phyloP scores from a whole-genome alignment of 139 green algal genomes.

The Edaphochlamys debaryana region DNA sequence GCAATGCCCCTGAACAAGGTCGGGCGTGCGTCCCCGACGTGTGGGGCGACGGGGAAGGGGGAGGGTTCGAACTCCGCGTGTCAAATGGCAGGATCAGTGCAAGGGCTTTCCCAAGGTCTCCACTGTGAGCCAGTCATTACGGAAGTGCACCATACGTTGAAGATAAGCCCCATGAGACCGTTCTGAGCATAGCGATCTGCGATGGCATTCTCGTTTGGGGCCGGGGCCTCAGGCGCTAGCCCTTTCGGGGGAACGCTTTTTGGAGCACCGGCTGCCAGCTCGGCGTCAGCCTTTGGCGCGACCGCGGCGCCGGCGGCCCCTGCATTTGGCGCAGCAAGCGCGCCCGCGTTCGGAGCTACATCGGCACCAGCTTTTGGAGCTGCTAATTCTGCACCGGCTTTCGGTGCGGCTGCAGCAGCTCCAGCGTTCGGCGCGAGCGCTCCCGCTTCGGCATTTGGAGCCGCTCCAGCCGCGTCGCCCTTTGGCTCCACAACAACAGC shows the following conservation, averaged over 20 bases:
- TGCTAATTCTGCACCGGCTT: neutral
- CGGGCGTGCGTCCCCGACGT: too few species aligned
- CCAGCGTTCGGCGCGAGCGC: neutral
- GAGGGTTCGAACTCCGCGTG: too few species aligned
- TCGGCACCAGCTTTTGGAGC: slow-evolving; percentile 27
- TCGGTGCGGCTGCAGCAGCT: slow-evolving; percentile 1
- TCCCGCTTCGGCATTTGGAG: slow-evolving; percentile 33
- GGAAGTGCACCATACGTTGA: too few species aligned
- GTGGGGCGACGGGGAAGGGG: too few species aligned
- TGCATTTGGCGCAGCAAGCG: neutral
- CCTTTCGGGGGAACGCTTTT: slow-evolving; percentile 3
- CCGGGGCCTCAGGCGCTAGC: neutral
- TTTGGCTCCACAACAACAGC: slow-evolving; percentile 1
- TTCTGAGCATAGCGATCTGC: too few species aligned
- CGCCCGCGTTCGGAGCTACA: slow-evolving; percentile 15
- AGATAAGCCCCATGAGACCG: too few species aligned
- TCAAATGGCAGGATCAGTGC: too few species aligned
- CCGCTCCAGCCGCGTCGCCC: neutral
- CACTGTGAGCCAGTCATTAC: too few species aligned
- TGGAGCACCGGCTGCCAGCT: slow-evolving; percentile 15
- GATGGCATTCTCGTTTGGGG: slow-evolving; percentile 27
- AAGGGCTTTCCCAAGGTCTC: too few species aligned
- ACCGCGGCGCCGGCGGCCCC: neutral
- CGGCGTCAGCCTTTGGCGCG: slow-evolving; percentile 26
- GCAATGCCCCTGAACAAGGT: too few species aligned